A percentile compares a stretch with the other conserved stretches of the same genome.
These are phyloP conservation scores for Cucumis cinereus DNA, from an alignment of 306 rosid species.

Conservation along the genomic window DNA sequence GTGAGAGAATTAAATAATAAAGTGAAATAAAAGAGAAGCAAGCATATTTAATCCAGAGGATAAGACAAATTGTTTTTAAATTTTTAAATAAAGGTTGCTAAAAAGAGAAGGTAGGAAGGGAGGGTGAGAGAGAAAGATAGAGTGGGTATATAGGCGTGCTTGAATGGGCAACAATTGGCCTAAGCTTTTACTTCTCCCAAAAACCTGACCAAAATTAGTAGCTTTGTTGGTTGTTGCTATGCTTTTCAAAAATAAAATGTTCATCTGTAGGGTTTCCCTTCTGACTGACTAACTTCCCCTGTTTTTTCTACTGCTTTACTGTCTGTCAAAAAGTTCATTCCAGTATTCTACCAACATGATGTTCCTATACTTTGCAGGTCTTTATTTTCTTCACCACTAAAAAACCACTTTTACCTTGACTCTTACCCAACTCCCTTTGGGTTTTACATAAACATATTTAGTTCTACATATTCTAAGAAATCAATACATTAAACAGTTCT, in stretches of 20 bases:
- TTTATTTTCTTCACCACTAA: background rate
- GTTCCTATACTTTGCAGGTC: background rate
- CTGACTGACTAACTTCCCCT: background rate
- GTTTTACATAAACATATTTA: background rate
- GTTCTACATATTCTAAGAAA: background rate
- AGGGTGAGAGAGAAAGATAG: background rate
- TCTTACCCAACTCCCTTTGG: background rate
- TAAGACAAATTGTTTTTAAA: background rate
- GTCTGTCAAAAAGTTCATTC: background rate
- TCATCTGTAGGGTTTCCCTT: background rate
- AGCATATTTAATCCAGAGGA: background rate
- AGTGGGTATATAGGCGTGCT: conserved; percentile 3
- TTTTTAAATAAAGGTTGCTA: background rate
- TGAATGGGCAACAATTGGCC: background rate
- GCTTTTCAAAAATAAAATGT: background rate
- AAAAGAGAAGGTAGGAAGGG: background rate
- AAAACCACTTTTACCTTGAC: background rate
- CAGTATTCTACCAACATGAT: background rate
- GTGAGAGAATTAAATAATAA: background rate
- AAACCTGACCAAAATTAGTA: background rate
- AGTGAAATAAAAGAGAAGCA: background rate
- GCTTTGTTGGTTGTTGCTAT: background rate
- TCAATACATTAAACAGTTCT: background rate
- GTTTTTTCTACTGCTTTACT: conserved; percentile 3
- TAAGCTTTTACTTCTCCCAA: background rate